These are phyloP conservation scores for Xylaria grammica DNA, from an alignment of 495 filamentous ascomycete genomes.

Conservation along the genomic window DNA sequence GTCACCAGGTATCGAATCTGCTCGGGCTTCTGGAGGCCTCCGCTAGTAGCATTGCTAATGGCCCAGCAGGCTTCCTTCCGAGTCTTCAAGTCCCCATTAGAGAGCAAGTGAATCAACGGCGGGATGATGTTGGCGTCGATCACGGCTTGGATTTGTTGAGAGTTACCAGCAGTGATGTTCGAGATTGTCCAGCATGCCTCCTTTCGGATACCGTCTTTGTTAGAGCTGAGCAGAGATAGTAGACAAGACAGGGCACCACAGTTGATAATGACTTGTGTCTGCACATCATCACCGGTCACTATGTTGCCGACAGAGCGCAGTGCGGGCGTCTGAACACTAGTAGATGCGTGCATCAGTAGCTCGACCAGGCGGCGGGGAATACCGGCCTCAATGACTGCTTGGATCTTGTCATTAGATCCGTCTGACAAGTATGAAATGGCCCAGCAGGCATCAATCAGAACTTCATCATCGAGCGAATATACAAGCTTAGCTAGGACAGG, in stretches of 20 bases:
- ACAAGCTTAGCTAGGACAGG: constrained; percentile 96
- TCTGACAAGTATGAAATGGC: constrained; percentile 99
- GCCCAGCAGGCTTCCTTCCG: constrained; percentile 99
- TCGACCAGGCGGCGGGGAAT: constrained; percentile 97
- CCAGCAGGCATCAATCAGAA: constrained; percentile 99
- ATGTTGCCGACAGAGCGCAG: constrained; percentile 98
- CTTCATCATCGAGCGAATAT: constrained; percentile 98
- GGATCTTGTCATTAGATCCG: constrained; percentile 98
- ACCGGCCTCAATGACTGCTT: constrained; percentile 97
- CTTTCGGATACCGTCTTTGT: constrained; percentile 98
- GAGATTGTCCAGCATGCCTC: constrained; percentile 99
- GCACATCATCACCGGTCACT: constrained; percentile 97
- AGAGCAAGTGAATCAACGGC: constrained; percentile 91
- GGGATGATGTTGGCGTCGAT: constrained; percentile 97
- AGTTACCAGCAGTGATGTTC: constrained; percentile 98
- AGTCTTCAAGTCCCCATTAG: constrained; percentile 98
- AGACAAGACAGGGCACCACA: constrained; percentile 91
- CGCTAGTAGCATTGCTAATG: constrained; percentile 98
- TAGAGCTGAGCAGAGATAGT: constrained; percentile 88
- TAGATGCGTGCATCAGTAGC: constrained; percentile 98
- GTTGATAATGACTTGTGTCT: constrained; percentile 99
- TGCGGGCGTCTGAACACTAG: constrained; percentile 97
- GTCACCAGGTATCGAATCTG: constrained; percentile 95
- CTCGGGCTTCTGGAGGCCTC: constrained; percentile 96
- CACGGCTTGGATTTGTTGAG: constrained; percentile 94